Evolutionary conservation across 257 asterid genomes (phyloP).

Genomic region (Echium plantagineum): DNA sequence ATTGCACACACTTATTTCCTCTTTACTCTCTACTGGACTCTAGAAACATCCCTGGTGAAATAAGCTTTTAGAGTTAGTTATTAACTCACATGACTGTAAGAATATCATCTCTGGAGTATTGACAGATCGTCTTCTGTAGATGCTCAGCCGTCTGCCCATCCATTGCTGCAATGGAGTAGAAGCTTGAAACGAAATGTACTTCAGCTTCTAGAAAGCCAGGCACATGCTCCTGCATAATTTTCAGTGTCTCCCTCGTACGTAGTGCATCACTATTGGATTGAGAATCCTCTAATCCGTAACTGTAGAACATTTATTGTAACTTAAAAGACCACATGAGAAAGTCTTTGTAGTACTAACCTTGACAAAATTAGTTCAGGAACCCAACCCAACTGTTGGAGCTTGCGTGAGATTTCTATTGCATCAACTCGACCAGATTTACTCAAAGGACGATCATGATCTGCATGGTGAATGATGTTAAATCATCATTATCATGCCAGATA

Average conservation of each 20-base stretch:
- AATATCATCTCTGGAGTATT: slow-evolving; percentile 57
- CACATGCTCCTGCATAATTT: slow-evolving; percentile 78
- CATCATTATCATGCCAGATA: slow-evolving; percentile 2
- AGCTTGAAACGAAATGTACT: slow-evolving; percentile 72
- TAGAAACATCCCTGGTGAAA: neutral
- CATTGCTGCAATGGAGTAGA: slow-evolving; percentile 93
- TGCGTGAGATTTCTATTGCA: slow-evolving; percentile 57
- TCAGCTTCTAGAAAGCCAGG: slow-evolving; percentile 65
- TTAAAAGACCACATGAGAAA: neutral
- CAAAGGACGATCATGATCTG: slow-evolving; percentile 96
- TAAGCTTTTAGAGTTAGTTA: slow-evolving; percentile 10
- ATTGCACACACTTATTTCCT: too few species aligned
- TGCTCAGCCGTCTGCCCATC: slow-evolving; percentile 96
- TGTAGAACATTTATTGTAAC: neutral
- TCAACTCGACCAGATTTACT: slow-evolving; percentile 69
- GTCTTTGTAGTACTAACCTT: slow-evolving; percentile 30
- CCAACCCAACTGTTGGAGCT: slow-evolving; percentile 83
- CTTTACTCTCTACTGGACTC: too few species aligned
- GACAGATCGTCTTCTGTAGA: slow-evolving; percentile 53
- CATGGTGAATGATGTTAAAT: slow-evolving; percentile 3
- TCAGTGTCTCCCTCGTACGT: slow-evolving; percentile 74
- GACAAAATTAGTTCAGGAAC: slow-evolving; percentile 75
- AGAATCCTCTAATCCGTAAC: slow-evolving; percentile 4
- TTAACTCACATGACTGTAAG: slow-evolving; percentile 74
- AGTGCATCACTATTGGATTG: slow-evolving; percentile 60